Base-by-base conservation (phyloP, 129 eudicot species). In the Apium graveolens region DNA sequence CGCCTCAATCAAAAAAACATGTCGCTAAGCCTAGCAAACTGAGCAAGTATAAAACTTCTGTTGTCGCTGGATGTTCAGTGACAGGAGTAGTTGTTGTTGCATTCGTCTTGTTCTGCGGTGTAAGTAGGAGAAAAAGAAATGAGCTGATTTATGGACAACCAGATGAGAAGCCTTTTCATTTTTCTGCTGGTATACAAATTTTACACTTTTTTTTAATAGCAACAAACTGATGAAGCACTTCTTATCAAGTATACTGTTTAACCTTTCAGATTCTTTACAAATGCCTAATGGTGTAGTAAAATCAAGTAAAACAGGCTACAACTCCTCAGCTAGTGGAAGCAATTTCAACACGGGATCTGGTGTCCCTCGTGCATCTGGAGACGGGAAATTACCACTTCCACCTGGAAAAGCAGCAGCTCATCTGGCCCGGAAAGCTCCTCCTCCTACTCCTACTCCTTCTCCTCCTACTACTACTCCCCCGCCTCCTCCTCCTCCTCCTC, bases 401-500 rank as follows among this genome's bases (percentile, higher is more conserved):
- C 97, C 97, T 0, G 95, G 95, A 80, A 87, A 69, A 86, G 55
- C 48, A 63, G 68, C 68, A 60, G 79, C 87, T 74, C 77, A 86
- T 60, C 85, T 85, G 73, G 85, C 85, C 6, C 89, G 85, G 6
- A 81, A 62, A 21, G 81, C 96, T 21, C 85, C 90, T 37, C 71
- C 57, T 77, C 68, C 73, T 71, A 84, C 84, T 17, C 37, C 37
- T 1, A 35, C 37, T 35, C 37, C 37, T 35, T 35, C 37, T 35
- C 85, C 85, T 31, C 93, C 90, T 9, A 91, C 98, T 70, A 89
- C 92, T 65, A 83, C 73, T 1, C 83, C 88, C 5, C 84, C 96
- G 17, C 87, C 90, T 37, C 68, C 57, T 79, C 69, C 69, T 66
- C 86, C 82, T 16, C 83, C 84, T 37, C 92, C 90, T 11, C 95